Evolutionary conservation across 2,329 filamentous ascomycete genomes (phyloP).

Genomic region (Hypoxylon sp.): DNA sequence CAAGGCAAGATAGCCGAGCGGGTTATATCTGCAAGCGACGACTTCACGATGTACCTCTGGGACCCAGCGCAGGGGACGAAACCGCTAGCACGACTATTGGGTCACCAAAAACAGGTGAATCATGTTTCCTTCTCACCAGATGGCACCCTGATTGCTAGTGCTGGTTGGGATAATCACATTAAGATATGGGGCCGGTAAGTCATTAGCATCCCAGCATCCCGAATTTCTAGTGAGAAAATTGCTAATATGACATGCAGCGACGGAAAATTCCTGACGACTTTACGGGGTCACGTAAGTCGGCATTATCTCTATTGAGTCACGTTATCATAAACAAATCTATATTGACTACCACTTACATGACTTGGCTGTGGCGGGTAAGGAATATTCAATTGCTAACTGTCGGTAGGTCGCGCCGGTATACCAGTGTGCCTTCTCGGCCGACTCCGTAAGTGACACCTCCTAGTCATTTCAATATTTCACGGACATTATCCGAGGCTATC

Average conservation of each 20-base stretch:
- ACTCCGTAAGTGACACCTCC: slow-evolving; percentile 66
- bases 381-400: slow-evolving; percentile 29
- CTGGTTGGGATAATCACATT: slow-evolving; percentile 94
- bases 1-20: slow-evolving; percentile 85
- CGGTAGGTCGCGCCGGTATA: slow-evolving; percentile 81
- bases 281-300: slow-evolving; percentile 84
- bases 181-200: slow-evolving; percentile 85
- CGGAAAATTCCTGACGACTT: slow-evolving; percentile 85
- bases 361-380: slow-evolving; percentile 2
- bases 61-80: slow-evolving; percentile 83
- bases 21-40: slow-evolving; percentile 91
- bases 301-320: slow-evolving; percentile 53
- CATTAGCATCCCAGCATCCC: slow-evolving; percentile 12
- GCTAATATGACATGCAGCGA: slow-evolving; percentile 60
- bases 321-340: slow-evolving; percentile 1
- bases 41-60: slow-evolving; percentile 98
- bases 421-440: slow-evolving; percentile 91
- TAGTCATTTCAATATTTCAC: slow-evolving; percentile 12
- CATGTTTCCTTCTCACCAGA: slow-evolving; percentile 96
- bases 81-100: slow-evolving; percentile 88
- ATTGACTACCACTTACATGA: background rate
- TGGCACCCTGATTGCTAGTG: slow-evolving; percentile 86
- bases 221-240: slow-evolving; percentile 9
- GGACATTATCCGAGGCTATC: slow-evolving; percentile 6
- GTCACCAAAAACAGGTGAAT: slow-evolving; percentile 97